Evolutionary conservation across 2,329 filamentous ascomycete species (phyloP).

Genomic region (Colletotrichum sp.): DNA sequence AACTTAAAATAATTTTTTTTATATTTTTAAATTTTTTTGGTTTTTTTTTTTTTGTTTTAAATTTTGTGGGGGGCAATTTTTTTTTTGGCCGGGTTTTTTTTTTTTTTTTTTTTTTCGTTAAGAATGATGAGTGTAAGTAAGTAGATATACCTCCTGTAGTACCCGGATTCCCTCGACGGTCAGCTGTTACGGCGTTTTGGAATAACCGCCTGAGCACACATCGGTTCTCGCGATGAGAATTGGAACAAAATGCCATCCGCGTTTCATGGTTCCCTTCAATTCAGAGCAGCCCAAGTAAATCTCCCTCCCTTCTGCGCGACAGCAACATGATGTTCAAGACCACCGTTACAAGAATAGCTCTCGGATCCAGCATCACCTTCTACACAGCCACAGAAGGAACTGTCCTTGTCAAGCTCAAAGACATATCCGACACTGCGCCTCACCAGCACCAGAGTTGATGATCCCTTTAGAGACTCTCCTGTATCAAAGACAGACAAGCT

Average conservation of each 20-base stretch:
- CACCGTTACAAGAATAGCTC: background rate
- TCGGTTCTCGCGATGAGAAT: background rate
- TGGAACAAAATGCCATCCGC: background rate
- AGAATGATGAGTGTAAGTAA: background rate
- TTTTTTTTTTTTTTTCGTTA: no score
- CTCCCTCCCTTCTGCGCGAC: background rate
- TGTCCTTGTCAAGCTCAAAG: background rate
- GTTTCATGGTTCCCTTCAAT: background rate
- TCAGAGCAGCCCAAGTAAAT: background rate
- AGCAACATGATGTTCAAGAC: background rate
- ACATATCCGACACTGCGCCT: background rate
- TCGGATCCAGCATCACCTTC: background rate
- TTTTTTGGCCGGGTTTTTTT: no score
- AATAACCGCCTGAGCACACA: background rate
- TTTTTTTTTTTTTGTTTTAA: no score
- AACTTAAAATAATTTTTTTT: no score
- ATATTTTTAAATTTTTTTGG: no score
- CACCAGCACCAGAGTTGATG: background rate
- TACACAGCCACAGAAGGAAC: background rate
- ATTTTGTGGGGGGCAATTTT: no score
- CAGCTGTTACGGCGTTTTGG: accelerated
- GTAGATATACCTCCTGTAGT: background rate
- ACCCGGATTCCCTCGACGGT: background rate
- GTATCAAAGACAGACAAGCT: background rate
- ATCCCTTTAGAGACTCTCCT: background rate